Conservation (phyloP, 2,329 filamentous ascomycete genomes). For the Sclerotinia nivalis region DNA sequence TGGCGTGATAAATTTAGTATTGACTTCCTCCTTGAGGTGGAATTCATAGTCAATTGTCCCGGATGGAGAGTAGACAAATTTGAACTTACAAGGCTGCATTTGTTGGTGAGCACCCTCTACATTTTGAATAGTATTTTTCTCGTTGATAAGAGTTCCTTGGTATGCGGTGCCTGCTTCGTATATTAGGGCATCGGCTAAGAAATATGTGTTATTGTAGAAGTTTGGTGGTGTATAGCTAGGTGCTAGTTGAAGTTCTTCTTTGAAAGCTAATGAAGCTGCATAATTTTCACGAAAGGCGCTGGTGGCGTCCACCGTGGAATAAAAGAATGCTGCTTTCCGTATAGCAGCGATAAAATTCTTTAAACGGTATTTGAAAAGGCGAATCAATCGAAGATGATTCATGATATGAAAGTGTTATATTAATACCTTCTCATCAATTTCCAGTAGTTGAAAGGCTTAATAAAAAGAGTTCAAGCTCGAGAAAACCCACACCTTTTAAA, state of each 20-base stretch:
- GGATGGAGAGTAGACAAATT: neutral
- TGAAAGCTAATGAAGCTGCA: neutral
- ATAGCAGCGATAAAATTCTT: neutral
- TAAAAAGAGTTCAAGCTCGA: too few species aligned
- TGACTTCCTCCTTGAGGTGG: neutral
- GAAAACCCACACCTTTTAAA: neutral
- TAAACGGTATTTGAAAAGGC: neutral
- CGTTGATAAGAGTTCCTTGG: neutral
- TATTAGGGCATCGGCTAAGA: neutral
- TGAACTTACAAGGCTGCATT: neutral
- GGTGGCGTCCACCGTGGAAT: neutral
- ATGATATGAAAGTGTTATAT: too few species aligned
- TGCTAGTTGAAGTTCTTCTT: neutral
- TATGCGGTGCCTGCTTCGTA: neutral
- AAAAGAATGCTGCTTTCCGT: too few species aligned
- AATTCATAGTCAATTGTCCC: neutral
- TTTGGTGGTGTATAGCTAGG: neutral
- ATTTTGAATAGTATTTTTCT: neutral
- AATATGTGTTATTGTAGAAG: neutral
- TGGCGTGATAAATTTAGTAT: accelerated
- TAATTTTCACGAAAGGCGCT: neutral
- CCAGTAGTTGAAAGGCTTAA: neutral
- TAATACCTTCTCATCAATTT: too few species aligned
- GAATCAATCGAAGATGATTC: neutral
- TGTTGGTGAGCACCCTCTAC: accelerated